A percentile compares a stretch with the other conserved stretches of the same genome.
Evolutionary conservation across 73 alveolate species (phyloP).

Genomic region (Urostyla sp.): DNA sequence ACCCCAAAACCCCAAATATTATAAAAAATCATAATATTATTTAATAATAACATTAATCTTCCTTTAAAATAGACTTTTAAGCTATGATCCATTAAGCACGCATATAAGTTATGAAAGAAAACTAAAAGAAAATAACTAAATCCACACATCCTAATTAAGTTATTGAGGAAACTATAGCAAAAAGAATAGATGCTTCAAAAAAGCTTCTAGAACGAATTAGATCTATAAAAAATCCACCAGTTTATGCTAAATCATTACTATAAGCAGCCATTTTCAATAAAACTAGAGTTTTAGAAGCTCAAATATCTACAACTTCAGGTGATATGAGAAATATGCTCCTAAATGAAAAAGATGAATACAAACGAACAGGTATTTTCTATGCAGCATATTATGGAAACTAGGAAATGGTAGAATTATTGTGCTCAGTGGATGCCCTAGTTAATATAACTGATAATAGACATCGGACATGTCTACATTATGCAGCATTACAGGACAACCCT

Average conservation of each 20-base stretch:
- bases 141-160: too few relatives aligned
- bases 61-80: slow-evolving; percentile 25
- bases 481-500: slow-evolving; percentile 47
- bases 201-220: slow-evolving; percentile 17
- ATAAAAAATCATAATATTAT: too few relatives aligned
- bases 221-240: slow-evolving; percentile 29
- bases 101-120: slow-evolving; percentile 5
- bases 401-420: slow-evolving; percentile 34
- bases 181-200: slow-evolving; percentile 30
- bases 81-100: slow-evolving; percentile 29
- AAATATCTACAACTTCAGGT: slow-evolving; percentile 14
- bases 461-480: slow-evolving; percentile 63
- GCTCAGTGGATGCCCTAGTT: slow-evolving; percentile 17
- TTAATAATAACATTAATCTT: too few relatives aligned
- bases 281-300: slow-evolving; percentile 51
- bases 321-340: slow-evolving; percentile 2
- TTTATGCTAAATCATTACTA: slow-evolving; percentile 33
- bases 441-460: slow-evolving; percentile 39
- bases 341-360: slow-evolving; percentile 25
- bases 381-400: slow-evolving; percentile 29
- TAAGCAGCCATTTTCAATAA: slow-evolving; percentile 48
- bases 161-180: slow-evolving; percentile 18
- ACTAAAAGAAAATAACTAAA: background rate
- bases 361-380: slow-evolving; percentile 46
- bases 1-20: too few relatives aligned